phyloP scores from a whole-genome alignment of 2,329 filamentous ascomycete species.

The Colletotrichum musicola region DNA sequence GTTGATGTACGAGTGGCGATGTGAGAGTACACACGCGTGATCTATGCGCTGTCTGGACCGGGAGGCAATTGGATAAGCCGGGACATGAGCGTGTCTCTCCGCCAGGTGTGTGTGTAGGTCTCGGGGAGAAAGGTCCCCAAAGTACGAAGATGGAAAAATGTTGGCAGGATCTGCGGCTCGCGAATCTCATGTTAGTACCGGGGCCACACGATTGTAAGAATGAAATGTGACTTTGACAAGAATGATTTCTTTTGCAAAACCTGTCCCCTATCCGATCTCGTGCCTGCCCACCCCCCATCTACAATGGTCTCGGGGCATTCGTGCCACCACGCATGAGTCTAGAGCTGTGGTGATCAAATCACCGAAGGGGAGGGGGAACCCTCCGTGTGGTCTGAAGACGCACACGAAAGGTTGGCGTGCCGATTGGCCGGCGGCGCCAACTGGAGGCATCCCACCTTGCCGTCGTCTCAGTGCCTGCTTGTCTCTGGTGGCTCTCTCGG shows the following conservation, averaged over 20 bases:
- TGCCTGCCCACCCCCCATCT: not conserved
- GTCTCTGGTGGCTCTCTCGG: too few species aligned
- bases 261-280: not conserved
- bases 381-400: too few species aligned
- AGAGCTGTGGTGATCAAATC: not conserved
- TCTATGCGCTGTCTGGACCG: not conserved
- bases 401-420: not conserved
- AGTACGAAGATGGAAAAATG: not conserved
- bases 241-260: not conserved
- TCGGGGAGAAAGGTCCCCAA: not conserved
- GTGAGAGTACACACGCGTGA: not conserved
- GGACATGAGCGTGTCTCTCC: constrained; percentile 4
- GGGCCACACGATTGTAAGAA: constrained; percentile 16
- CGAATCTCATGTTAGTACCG: not conserved
- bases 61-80: constrained; percentile 12
- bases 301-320: not conserved
- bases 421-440: not conserved
- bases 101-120: not conserved
- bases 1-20: not conserved
- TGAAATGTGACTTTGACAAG: constrained; percentile 4
- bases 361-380: not conserved
- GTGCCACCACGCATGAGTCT: not conserved
- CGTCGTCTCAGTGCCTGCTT: too few species aligned
- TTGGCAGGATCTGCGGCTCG: not conserved
- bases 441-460: not conserved